Percentiles rank a stretch among this genome's conserved stretches.
Conservation (phyloP, 1,284 basidiomycete genomes). For the Pholiota adiposa region DNA sequence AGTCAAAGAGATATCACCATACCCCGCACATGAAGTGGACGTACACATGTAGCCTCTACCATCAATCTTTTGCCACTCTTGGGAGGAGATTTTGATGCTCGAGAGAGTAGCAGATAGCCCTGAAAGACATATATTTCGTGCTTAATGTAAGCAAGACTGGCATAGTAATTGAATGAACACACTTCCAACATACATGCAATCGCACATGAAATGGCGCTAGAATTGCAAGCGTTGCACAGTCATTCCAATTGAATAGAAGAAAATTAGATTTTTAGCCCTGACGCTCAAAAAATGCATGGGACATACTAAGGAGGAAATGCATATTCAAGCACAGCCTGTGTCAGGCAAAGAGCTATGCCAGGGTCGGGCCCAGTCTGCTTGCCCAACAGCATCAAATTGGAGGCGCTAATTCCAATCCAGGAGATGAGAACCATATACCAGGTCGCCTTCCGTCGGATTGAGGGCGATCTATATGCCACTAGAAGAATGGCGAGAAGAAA, state of each 20-base stretch:
- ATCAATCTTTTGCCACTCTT: not conserved
- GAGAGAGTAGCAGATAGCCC: not conserved
- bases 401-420: not conserved
- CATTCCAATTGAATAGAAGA: not conserved
- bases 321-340: not conserved
- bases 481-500: not conserved
- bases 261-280: too few species aligned
- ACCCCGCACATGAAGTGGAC: too few species aligned
- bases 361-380: conserved; percentile 1
- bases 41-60: not conserved
- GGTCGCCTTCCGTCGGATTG: not conserved
- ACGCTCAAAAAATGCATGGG: too few species aligned
- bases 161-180: not conserved
- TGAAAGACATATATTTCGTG: not conserved
- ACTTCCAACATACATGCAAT: not conserved
- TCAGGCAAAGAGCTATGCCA: not conserved
- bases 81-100: not conserved
- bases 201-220: not conserved
- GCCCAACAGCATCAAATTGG: conserved; percentile 2
- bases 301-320: not conserved
- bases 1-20: too few species aligned
- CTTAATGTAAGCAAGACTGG: not conserved
- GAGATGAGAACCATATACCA: not conserved
- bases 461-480: not conserved
- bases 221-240: too few species aligned